Conservation (phyloP, 1,284 basidiomycete genomes). For the Malassezia slooffiae region DNA sequence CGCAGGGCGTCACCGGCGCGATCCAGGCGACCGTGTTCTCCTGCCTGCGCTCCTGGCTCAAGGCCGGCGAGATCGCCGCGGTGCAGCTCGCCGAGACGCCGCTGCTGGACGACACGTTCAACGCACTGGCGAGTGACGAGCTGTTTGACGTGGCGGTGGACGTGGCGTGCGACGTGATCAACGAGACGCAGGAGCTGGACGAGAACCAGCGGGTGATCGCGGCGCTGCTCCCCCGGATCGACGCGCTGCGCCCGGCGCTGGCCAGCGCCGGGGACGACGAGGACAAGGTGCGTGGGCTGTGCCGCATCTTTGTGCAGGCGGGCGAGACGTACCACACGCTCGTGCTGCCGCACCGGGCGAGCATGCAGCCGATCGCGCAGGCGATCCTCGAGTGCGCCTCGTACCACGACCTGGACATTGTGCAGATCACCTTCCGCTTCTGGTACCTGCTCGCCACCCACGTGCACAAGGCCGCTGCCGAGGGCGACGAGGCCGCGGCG, state of each 20-base stretch:
- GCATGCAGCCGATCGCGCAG: conserved; percentile 85
- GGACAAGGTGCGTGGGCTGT: conserved; percentile 79
- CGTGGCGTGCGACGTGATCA: conserved; percentile 83
- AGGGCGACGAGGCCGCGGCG: conserved; percentile 20
- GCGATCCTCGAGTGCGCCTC: conserved; percentile 88
- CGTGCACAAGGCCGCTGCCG: conserved; percentile 13
- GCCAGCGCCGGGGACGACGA: conserved; percentile 53
- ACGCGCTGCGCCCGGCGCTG: conserved; percentile 27
- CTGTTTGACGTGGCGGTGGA: conserved; percentile 89
- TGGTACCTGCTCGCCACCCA: conserved; percentile 61
- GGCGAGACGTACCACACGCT: conserved; percentile 88
- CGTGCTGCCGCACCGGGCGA: conserved; percentile 75
- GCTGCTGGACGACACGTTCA: conserved; percentile 58
- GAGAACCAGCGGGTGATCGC: conserved; percentile 85
- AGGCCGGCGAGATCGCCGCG: conserved; percentile 70
- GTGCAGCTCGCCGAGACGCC: conserved; percentile 62
- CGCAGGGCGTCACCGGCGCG: conserved; percentile 67
- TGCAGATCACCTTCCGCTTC: conserved; percentile 94
- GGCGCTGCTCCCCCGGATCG: conserved; percentile 60
- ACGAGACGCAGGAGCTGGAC: conserved; percentile 94
- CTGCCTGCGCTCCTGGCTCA: conserved; percentile 76
- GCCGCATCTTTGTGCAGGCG: conserved; percentile 84
- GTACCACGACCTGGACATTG: conserved; percentile 87
- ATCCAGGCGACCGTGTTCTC: conserved; percentile 81
- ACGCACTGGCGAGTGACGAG: conserved; percentile 52